Percentiles rank a stretch among this genome's conserved stretches.
Conservation (phyloP, 495 filamentous ascomycete species). For the Terfezia claveryi region DNA sequence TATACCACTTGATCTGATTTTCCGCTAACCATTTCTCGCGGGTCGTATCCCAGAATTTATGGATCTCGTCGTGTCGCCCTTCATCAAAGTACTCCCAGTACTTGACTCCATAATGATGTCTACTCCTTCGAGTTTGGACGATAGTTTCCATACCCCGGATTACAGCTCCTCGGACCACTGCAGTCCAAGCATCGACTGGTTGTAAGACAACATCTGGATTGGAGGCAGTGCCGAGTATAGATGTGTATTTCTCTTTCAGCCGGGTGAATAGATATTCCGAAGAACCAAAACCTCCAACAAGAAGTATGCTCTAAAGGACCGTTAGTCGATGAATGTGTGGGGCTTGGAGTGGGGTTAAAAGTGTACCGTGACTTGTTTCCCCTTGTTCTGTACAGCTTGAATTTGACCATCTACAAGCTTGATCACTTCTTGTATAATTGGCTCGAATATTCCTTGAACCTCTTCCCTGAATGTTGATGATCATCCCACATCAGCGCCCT, state of each 20-base stretch:
- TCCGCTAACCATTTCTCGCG: constrained; percentile 12
- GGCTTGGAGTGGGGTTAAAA: constrained; percentile 5
- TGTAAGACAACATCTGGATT: constrained; percentile 25
- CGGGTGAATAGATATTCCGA: constrained; percentile 21
- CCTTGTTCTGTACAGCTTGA: constrained; percentile 7
- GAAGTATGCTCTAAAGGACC: constrained; percentile 17
- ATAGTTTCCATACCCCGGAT: constrained; percentile 18
- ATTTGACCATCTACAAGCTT: constrained; percentile 13
- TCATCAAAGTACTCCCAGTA: constrained; percentile 18
- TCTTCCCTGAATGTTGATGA: neutral
- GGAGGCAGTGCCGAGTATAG: constrained; percentile 22
- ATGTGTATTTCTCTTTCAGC: constrained; percentile 20
- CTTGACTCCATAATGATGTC: constrained; percentile 30
- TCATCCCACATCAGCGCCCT: no score
- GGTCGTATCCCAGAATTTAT: constrained; percentile 10
- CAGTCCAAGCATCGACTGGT: constrained; percentile 25
- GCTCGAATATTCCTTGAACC: constrained; percentile 18
- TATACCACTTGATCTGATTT: constrained; percentile 16
- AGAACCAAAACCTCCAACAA: constrained; percentile 27
- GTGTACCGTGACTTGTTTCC: constrained; percentile 18
- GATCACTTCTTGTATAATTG: constrained; percentile 21
- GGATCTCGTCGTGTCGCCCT: constrained; percentile 14
- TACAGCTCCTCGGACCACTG: constrained; percentile 15
- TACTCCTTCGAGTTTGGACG: constrained; percentile 27
- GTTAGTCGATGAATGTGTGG: neutral